phyloP scores from a whole-genome alignment of 345 rosid species.

The Zanthoxylum bungeanum region DNA sequence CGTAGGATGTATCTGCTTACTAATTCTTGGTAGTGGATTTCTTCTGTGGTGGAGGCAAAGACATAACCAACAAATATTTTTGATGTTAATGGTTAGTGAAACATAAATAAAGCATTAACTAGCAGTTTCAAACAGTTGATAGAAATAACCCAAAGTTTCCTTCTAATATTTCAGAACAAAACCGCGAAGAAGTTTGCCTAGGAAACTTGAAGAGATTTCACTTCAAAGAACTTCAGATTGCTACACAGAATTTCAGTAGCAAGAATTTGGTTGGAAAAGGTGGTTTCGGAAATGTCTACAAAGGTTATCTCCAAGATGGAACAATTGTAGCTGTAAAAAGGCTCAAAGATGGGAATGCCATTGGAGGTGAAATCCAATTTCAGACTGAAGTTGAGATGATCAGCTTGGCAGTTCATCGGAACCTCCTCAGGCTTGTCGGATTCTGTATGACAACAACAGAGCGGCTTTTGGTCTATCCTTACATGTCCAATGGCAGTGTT shows the following conservation, averaged over 20 bases:
- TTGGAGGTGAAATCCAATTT: slow-evolving; percentile 77
- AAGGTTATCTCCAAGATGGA: slow-evolving; percentile 78
- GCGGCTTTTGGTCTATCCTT: slow-evolving; percentile 84
- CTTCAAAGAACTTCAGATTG: slow-evolving; percentile 82
- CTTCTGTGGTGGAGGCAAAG: slow-evolving; percentile 80
- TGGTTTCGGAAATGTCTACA: slow-evolving; percentile 92
- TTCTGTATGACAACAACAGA: slow-evolving; percentile 79
- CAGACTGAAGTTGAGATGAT: slow-evolving; percentile 96
- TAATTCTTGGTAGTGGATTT: slow-evolving; percentile 60
- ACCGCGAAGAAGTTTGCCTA: slow-evolving; percentile 57
- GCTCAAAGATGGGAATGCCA: slow-evolving; percentile 64
- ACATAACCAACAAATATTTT: slow-evolving; percentile 82
- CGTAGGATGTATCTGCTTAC: slow-evolving; percentile 60
- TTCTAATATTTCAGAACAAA: slow-evolving; percentile 49
- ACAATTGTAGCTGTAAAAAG: slow-evolving; percentile 80
- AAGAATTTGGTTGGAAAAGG: slow-evolving; percentile 87
- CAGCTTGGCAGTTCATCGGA: slow-evolving; percentile 88
- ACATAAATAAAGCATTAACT: neutral
- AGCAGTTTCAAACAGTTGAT: neutral
- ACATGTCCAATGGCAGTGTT: slow-evolving; percentile 96
- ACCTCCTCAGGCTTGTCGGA: slow-evolving; percentile 77
- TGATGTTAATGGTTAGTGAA: slow-evolving; percentile 69
- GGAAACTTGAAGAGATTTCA: slow-evolving; percentile 88
- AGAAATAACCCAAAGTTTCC: neutral
- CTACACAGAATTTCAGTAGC: slow-evolving; percentile 85